These are phyloP conservation scores for Colletotrichum lini DNA, from an alignment of 2,329 filamentous ascomycete genomes.

Conservation along the genomic window DNA sequence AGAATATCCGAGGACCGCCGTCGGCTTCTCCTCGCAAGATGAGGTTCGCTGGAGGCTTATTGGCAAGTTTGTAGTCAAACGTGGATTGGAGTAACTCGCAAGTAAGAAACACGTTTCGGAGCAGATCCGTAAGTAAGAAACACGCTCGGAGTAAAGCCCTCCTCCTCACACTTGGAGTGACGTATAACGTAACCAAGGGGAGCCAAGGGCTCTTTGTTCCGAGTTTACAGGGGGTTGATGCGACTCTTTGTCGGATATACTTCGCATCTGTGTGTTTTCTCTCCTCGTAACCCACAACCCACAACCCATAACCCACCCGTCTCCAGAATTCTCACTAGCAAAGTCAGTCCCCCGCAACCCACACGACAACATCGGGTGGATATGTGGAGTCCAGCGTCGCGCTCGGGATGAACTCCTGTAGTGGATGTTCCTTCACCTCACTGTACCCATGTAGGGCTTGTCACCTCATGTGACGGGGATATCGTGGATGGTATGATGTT, in stretches of 20 bases:
- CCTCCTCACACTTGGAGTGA: constrained; percentile 13
- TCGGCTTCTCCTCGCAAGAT: constrained; percentile 34
- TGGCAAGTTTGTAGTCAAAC: too few relatives aligned
- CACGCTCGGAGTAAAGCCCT: background rate
- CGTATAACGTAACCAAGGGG: background rate
- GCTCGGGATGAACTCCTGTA: background rate
- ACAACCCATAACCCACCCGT: background rate
- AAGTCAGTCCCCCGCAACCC: constrained; percentile 20
- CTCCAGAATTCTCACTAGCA: background rate
- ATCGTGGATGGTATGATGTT: background rate
- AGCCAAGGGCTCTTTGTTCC: background rate
- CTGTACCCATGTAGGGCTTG: background rate
- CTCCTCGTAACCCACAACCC: constrained; percentile 24
- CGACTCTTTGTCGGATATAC: constrained; percentile 26
- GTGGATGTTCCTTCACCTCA: too few relatives aligned
- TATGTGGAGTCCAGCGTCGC: constrained; percentile 31
- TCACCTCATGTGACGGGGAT: background rate
- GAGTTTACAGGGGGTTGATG: background rate
- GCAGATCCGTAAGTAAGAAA: too few relatives aligned
- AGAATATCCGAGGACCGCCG: background rate
- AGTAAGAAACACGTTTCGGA: too few relatives aligned
- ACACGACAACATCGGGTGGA: constrained; percentile 13
- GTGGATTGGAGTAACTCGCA: too few relatives aligned
- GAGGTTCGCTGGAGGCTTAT: background rate
- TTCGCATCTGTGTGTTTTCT: constrained; percentile 21